Base-by-base conservation (phyloP, 2,329 filamentous ascomycete species). In the Botrytis porri region DNA sequence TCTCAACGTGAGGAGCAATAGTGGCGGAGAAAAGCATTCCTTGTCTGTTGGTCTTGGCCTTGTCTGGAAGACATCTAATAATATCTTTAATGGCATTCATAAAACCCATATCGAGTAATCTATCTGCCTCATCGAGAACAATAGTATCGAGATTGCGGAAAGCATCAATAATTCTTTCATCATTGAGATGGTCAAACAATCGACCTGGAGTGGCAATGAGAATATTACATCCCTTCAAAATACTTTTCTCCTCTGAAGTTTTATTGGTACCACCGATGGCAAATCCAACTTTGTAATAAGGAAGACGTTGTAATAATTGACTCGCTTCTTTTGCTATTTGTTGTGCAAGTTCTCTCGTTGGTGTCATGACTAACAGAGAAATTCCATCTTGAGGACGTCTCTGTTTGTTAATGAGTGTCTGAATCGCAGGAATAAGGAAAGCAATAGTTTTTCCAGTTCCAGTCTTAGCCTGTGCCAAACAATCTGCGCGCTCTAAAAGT, bases 11-110 rank as follows among this genome's bases (percentile, higher is more conserved):
- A 74, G 88, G 87, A 63, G 95, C 94, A 45, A 99, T 92, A 18
- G 96, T 99, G 62, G 96, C 96, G 22, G 95, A 98, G 82, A 97
- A 98, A 82, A 99, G 91, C 79, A 99, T 89, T 10, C 95, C 98
- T 82, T 99, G 96, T 67, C 95, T 90, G 71, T 92, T 86, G 74
- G 91, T 88, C 70, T 90, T 82, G 0, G 81, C 78, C 10, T 87
- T 86, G 64, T 87, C 83, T 4, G 95, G 95, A 16, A 98, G 86
- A 61, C 83, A 80, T 0, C 80, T 74, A 72, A 89, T 83, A 72
- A 95, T 93, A 1, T 88, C 81, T 67, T 85, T 82, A 69, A 95
- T 86, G 72, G 90, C 90, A 51, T 85, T 84, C 73, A 90, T 85
- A 79, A 95, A 95, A 3, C 93, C 96, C 86, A 97, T 96, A 84